phyloP scores from a whole-genome alignment of 768 basidiomycete species.

The Lentinus brumalis region DNA sequence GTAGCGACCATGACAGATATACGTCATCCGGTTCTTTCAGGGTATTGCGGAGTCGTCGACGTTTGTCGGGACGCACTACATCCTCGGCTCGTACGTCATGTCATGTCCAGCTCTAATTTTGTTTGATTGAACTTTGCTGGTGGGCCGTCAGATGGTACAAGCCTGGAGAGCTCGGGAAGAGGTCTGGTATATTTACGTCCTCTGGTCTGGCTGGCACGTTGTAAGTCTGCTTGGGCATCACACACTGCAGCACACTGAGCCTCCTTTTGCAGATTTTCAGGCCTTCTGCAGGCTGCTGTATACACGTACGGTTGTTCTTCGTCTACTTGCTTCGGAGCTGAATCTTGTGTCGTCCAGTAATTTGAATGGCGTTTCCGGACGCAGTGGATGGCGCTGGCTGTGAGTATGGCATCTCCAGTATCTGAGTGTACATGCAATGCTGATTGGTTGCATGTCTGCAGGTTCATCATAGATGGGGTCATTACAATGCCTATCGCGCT shows the following conservation, averaged over 20 bases:
- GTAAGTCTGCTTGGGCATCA: constrained; percentile 36
- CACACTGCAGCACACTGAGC: background rate
- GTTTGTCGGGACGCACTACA: constrained; percentile 74
- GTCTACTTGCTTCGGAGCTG: background rate
- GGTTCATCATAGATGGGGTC: constrained; percentile 70
- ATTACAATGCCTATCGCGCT: constrained; percentile 72
- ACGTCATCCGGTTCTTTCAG: constrained; percentile 72
- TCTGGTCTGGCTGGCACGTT: constrained; percentile 63
- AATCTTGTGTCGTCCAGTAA: constrained; percentile 37
- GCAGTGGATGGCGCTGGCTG: constrained; percentile 72
- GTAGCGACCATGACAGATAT: constrained; percentile 43
- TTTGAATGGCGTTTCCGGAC: constrained; percentile 52
- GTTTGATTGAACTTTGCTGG: background rate
- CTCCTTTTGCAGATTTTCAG: constrained; percentile 52
- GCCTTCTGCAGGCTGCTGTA: constrained; percentile 63
- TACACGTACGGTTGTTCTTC: constrained; percentile 44
- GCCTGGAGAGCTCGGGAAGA: constrained; percentile 66
- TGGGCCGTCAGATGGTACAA: constrained; percentile 60
- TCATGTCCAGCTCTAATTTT: background rate
- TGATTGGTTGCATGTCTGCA: constrained; percentile 21
- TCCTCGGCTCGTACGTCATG: constrained; percentile 64
- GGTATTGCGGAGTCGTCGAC: constrained; percentile 75
- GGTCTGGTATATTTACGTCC: constrained; percentile 71
- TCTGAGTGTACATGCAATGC: background rate
- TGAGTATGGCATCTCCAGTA: constrained; percentile 31